phyloP scores from a whole-genome alignment of 371 early-diverging fungal species.

The Catenaria anguillulae region DNA sequence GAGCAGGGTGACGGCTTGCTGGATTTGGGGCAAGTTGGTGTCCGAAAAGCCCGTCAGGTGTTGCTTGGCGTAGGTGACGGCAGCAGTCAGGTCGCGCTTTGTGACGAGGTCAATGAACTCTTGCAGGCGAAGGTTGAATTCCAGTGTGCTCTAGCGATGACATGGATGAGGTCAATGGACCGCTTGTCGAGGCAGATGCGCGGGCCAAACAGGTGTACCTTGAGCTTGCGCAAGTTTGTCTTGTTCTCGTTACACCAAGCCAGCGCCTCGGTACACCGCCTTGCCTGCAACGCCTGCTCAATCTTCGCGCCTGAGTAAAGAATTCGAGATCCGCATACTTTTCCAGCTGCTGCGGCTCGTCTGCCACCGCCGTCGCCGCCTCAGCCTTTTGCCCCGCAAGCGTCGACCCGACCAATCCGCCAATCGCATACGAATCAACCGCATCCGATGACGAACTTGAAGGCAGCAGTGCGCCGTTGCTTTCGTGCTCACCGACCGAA shows the following conservation, averaged over 20 bases:
- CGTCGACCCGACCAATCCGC: neutral
- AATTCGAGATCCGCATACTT: conserved; percentile 76
- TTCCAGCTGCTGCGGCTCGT: too few species aligned
- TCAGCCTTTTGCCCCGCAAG: too few species aligned
- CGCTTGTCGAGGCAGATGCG: neutral
- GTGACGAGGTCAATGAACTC: conserved; percentile 80
- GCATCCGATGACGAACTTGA: neutral
- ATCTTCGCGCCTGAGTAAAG: conserved; percentile 61
- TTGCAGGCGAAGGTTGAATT: conserved; percentile 82
- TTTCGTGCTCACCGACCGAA: too few species aligned
- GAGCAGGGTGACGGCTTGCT: conserved; percentile 71
- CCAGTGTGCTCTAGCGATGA: conserved; percentile 74
- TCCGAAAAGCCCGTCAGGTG: conserved; percentile 58
- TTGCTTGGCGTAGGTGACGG: conserved; percentile 70
- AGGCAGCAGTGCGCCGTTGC: too few species aligned
- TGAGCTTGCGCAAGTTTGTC: conserved; percentile 60
- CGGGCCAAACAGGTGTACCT: conserved; percentile 36
- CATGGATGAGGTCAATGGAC: neutral
- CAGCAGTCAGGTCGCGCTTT: conserved; percentile 41
- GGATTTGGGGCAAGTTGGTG: conserved; percentile 44
- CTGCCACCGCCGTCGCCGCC: too few species aligned
- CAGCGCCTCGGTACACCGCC: conserved; percentile 74
- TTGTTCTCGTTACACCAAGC: conserved; percentile 87
- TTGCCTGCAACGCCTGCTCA: conserved; percentile 51
- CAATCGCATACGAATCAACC: neutral